Percentiles rank a stretch among this genome's conserved stretches.
phyloP scores from a whole-genome alignment of 352 stramenopile genomes.

The Plasmopara halstedii region DNA sequence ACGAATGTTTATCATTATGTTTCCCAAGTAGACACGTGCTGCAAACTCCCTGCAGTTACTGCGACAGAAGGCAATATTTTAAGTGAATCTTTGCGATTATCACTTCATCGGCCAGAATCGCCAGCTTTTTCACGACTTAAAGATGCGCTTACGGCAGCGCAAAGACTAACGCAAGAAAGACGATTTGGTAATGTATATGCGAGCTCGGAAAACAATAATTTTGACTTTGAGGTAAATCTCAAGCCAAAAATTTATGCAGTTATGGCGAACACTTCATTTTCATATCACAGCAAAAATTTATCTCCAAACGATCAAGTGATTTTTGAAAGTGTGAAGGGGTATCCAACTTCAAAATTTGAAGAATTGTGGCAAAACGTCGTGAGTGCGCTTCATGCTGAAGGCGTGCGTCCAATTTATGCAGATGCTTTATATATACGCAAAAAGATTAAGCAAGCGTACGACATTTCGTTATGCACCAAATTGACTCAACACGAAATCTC shows the following conservation, averaged over 20 bases:
- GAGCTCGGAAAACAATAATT: slow-evolving; percentile 23
- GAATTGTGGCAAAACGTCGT: slow-evolving; percentile 75
- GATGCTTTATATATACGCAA: slow-evolving; percentile 64
- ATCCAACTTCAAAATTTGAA: slow-evolving; percentile 51
- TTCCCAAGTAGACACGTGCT: slow-evolving; percentile 46
- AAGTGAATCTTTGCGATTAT: slow-evolving; percentile 2
- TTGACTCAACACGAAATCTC: slow-evolving; percentile 49
- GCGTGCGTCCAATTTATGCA: slow-evolving; percentile 62
- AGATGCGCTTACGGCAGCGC: slow-evolving; percentile 50
- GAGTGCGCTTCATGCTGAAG: slow-evolving; percentile 48
- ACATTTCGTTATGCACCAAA: slow-evolving; percentile 56
- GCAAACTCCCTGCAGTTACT: slow-evolving; percentile 34
- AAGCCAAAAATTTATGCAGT: slow-evolving; percentile 70
- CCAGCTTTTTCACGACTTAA: slow-evolving; percentile 67
- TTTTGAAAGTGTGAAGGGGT: slow-evolving; percentile 71
- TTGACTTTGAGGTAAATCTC: slow-evolving; percentile 46
- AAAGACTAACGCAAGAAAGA: slow-evolving; percentile 19
- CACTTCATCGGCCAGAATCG: slow-evolving; percentile 30
- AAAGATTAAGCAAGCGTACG: slow-evolving; percentile 70
- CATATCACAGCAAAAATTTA: slow-evolving; percentile 25
- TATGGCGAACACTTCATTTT: slow-evolving; percentile 55
- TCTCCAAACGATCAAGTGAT: slow-evolving; percentile 46
- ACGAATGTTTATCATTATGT: slow-evolving; percentile 31
- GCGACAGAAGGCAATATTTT: slow-evolving; percentile 7
- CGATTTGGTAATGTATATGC: slow-evolving; percentile 18